phyloP scores from a whole-genome alignment of 2,329 filamentous ascomycete species.

The Clarireedia monteithiana region DNA sequence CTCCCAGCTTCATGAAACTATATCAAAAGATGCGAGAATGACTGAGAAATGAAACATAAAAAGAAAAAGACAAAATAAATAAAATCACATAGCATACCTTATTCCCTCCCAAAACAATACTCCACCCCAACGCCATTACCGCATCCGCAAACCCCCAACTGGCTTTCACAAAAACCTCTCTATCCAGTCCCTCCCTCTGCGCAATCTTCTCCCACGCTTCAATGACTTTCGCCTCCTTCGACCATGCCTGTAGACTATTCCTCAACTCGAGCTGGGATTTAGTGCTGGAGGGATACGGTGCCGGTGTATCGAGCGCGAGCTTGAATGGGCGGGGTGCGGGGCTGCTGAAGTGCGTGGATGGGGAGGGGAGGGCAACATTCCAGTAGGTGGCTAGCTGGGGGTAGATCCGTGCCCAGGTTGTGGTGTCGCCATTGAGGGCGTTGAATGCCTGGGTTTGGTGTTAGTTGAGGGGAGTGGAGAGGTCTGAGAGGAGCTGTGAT shows the following conservation, averaged over 20 bases:
- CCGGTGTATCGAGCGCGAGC: neutral
- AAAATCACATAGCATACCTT: neutral
- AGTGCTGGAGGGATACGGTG: neutral
- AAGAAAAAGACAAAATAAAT: too few species aligned
- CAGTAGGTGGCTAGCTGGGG: neutral
- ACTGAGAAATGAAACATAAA: too few species aligned
- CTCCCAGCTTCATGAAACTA: too few species aligned
- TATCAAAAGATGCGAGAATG: too few species aligned
- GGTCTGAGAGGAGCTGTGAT: too few species aligned
- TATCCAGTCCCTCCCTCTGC: neutral
- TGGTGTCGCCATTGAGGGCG: neutral
- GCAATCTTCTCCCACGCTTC: neutral
- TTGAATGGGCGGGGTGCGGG: neutral
- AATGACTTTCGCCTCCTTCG: neutral
- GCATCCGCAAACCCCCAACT: neutral
- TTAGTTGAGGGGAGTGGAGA: too few species aligned
- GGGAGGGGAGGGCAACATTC: neutral
- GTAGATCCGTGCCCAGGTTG: neutral
- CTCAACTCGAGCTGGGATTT: neutral
- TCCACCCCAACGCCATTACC: neutral
- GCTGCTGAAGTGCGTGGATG: neutral
- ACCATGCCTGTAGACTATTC: neutral
- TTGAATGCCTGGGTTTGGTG: neutral
- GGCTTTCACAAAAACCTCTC: neutral
- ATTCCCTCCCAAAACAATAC: neutral